Conservation (phyloP, 2,329 filamentous ascomycete species). For the Monosporascus sp. region DNA sequence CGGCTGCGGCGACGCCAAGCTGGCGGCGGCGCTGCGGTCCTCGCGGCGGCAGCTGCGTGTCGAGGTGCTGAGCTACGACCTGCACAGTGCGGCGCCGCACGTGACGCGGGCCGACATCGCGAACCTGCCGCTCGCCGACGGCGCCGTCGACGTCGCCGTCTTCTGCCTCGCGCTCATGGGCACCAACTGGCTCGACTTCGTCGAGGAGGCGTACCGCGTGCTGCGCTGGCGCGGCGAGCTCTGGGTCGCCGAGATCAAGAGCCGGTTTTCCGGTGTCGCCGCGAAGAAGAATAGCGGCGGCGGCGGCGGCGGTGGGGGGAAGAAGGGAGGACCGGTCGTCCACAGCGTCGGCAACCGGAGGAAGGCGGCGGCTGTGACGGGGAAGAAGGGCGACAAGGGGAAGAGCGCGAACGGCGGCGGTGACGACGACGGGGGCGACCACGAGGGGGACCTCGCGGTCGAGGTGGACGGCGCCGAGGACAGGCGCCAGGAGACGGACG, state of each 20-base stretch:
- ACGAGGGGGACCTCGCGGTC: conserved; percentile 56
- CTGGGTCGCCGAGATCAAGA: conserved; percentile 97
- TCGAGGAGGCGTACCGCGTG: conserved; percentile 91
- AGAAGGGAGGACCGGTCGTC: conserved; percentile 44
- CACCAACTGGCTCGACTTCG: conserved; percentile 95
- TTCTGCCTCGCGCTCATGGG: conserved; percentile 98
- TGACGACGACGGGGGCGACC: conserved; percentile 43
- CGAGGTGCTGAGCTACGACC: conserved; percentile 77
- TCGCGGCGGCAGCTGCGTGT: conserved; percentile 64
- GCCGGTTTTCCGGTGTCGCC: conserved; percentile 66
- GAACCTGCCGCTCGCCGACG: conserved; percentile 69
- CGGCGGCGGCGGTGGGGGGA: conserved; percentile 40
- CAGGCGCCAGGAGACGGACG: conserved; percentile 70
- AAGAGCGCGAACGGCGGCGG: conserved; percentile 25
- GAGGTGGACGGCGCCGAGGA: conserved; percentile 65
- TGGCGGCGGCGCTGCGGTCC: conserved; percentile 63
- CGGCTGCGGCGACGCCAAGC: conserved; percentile 85
- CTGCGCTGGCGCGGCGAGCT: conserved; percentile 92
- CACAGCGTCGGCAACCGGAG: conserved; percentile 69
- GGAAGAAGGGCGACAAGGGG: conserved; percentile 36
- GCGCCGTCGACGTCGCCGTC: conserved; percentile 77
- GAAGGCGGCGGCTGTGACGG: conserved; percentile 45
- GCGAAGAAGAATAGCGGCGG: conserved; percentile 41
- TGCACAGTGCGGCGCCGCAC: conserved; percentile 69
- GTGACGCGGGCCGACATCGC: conserved; percentile 90